A percentile compares a stretch with the other conserved stretches of the same genome.
Evolutionary conservation across 176 grass and related monocot genomes (phyloP).

Genomic region (Aechmea fasciata): DNA sequence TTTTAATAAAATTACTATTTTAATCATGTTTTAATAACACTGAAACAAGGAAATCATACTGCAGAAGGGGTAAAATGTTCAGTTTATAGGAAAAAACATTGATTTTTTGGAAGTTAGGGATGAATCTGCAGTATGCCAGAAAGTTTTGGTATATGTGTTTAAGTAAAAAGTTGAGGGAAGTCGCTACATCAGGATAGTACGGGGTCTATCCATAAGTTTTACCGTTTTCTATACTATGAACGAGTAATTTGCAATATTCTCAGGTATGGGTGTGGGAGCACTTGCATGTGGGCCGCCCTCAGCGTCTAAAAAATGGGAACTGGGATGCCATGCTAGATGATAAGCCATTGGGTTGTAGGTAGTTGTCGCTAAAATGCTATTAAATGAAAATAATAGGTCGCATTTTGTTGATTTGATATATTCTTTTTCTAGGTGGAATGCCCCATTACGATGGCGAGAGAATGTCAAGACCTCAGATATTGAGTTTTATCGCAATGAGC

Average conservation of each 20-base stretch:
- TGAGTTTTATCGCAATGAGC: constrained; percentile 10
- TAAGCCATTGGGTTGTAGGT: constrained; percentile 8
- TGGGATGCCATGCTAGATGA: neutral
- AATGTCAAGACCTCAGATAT: constrained; percentile 11
- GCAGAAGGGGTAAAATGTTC: too few relatives aligned
- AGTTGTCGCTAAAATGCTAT: neutral
- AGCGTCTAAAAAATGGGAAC: neutral
- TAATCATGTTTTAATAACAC: too few relatives aligned
- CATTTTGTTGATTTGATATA: neutral
- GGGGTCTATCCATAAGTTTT: too few relatives aligned
- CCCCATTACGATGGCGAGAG: constrained; percentile 1
- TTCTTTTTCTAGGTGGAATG: constrained; percentile 2
- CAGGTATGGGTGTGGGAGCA: constrained; percentile 12
- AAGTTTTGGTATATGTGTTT: too few relatives aligned
- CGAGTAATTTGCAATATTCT: neutral
- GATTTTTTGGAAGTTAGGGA: too few relatives aligned
- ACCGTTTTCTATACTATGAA: neutral
- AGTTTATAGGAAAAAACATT: too few relatives aligned
- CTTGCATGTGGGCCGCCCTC: constrained; percentile 5
- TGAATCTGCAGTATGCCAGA: too few relatives aligned
- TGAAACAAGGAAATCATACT: too few relatives aligned
- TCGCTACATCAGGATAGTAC: too few relatives aligned
- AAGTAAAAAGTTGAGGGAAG: too few relatives aligned
- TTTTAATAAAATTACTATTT: too few relatives aligned
- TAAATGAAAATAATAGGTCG: neutral